Conservation (phyloP, 768 basidiomycete species). For the Tulasnella sp. region DNA sequence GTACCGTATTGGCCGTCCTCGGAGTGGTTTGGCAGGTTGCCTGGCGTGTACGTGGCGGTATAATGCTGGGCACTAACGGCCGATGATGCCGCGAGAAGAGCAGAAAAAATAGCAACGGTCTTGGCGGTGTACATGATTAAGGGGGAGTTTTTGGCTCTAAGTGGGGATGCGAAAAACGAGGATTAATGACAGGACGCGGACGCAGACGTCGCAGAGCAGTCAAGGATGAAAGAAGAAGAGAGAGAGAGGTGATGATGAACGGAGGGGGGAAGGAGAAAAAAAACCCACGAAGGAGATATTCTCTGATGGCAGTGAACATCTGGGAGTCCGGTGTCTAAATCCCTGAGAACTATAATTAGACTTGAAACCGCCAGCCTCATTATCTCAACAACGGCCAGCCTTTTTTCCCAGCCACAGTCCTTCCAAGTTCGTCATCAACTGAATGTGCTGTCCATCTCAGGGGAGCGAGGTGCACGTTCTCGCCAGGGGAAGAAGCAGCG, state of each 20-base stretch:
- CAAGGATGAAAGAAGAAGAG: background rate
- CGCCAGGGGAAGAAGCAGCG: background rate
- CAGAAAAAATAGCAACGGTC: slow-evolving; percentile 1
- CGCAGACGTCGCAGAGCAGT: background rate
- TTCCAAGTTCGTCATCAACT: background rate
- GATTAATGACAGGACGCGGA: slow-evolving; percentile 4
- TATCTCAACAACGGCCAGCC: background rate
- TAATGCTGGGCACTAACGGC: slow-evolving; percentile 9
- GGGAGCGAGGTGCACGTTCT: background rate
- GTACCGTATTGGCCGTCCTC: slow-evolving; percentile 14
- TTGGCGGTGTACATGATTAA: slow-evolving; percentile 2
- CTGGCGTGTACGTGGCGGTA: slow-evolving; percentile 18
- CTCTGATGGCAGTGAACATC: background rate
- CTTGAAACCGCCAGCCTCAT: background rate
- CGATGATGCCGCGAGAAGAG: background rate
- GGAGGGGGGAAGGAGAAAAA: background rate
- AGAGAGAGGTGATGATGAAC: too few relatives aligned
- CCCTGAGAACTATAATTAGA: slow-evolving; percentile 5
- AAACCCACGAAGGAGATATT: background rate
- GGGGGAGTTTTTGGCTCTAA: background rate
- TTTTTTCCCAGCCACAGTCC: background rate
- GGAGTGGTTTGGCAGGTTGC: slow-evolving; percentile 1
- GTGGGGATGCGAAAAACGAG: background rate
- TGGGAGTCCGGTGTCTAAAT: background rate
- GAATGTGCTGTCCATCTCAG: background rate